A percentile compares a stretch with the other conserved stretches of the same genome.
Conservation (phyloP, 2,329 filamentous ascomycete species). For the Neobulgaria alba region DNA sequence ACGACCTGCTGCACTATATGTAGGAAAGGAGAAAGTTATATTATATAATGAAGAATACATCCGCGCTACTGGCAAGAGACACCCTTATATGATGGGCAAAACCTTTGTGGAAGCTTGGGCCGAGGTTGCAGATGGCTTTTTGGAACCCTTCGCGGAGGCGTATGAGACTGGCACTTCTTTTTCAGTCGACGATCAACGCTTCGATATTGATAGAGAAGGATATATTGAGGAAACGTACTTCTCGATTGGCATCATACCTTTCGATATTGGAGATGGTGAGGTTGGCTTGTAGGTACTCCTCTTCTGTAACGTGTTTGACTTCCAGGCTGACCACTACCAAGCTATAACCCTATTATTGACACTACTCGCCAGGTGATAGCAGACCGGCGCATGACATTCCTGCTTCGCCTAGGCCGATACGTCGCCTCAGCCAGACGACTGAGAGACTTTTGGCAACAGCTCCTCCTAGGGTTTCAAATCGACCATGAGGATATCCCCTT, state of each 20-base stretch:
- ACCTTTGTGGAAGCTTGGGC: slow-evolving; percentile 34
- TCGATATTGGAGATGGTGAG: slow-evolving; percentile 9
- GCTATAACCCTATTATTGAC: slow-evolving; percentile 19
- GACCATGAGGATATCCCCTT: slow-evolving; percentile 28
- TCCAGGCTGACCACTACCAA: slow-evolving; percentile 1
- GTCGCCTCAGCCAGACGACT: slow-evolving; percentile 22
- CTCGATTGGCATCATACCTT: slow-evolving; percentile 19
- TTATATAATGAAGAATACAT: slow-evolving; percentile 33
- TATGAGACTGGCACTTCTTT: slow-evolving; percentile 21
- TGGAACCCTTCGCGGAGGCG: slow-evolving; percentile 23
- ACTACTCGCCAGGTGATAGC: slow-evolving; percentile 17
- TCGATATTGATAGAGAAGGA: slow-evolving; percentile 29
- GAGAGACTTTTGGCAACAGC: slow-evolving; percentile 30
- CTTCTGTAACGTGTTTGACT: background rate
- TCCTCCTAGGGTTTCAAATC: slow-evolving; percentile 19
- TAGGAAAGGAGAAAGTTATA: slow-evolving; percentile 27
- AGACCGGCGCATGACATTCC: slow-evolving; percentile 30
- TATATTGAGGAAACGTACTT: slow-evolving; percentile 33
- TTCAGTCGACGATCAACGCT: slow-evolving; percentile 20
- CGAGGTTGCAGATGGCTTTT: slow-evolving; percentile 29
- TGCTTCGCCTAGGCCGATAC: slow-evolving; percentile 31
- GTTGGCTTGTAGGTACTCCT: slow-evolving; percentile 20
- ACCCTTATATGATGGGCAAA: slow-evolving; percentile 30
- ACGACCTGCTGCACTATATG: slow-evolving; percentile 30
- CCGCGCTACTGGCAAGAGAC: slow-evolving; percentile 27